Base-by-base conservation (phyloP, 2,329 filamentous ascomycete species). In the Aspergillus arachidicola region DNA sequence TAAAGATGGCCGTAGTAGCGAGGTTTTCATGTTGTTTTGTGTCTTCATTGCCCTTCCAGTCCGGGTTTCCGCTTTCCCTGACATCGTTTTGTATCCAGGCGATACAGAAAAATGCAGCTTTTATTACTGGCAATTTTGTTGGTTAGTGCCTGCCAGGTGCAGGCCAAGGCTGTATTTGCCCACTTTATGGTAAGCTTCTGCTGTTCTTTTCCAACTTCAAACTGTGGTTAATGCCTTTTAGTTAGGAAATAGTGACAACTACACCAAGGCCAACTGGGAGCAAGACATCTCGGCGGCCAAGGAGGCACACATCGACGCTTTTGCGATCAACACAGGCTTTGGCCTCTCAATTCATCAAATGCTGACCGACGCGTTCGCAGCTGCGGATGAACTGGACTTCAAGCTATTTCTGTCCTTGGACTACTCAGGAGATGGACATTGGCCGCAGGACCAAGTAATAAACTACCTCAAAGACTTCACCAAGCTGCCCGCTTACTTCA, bases 291-390 rank as follows among this genome's bases (percentile, higher is more conserved):
- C 41, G 1, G 62, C 73, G 6, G 79, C 79, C 6, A 69, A 79
- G 65, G 71, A 67, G 3, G 73, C 78, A 2, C 66, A 73, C 19
- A 78, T 81, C 59, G 78, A 81, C 64, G 79, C 71, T 36, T 81
- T 81, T 66, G 79, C 74, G 6, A 71, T 81, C 21, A 81, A 79
- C 63, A 75, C 78, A 34, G 78, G 72, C 5, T 69, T 69, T 36
- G 66, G 69, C 19, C 68, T 74, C 54, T 41, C 71, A 58, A 73
- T 70, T 23, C 41, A 57, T 3, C 48, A 64, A 1, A 62, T 76
- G 26, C 38, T 66, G 57, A 43, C 68, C 41, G 58, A 65, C 21
- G 74, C 73, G 1, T 76, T 76, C 56, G 32, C 67, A 16, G 71
- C 68, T 2, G 75, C 76, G 11, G 63, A 63, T 11, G 56, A 63